A percentile compares a stretch with the other conserved stretches of the same genome.
Evolutionary conservation across 2,329 filamentous ascomycete genomes (phyloP).

Genomic region (Malbranchea zuffiana): DNA sequence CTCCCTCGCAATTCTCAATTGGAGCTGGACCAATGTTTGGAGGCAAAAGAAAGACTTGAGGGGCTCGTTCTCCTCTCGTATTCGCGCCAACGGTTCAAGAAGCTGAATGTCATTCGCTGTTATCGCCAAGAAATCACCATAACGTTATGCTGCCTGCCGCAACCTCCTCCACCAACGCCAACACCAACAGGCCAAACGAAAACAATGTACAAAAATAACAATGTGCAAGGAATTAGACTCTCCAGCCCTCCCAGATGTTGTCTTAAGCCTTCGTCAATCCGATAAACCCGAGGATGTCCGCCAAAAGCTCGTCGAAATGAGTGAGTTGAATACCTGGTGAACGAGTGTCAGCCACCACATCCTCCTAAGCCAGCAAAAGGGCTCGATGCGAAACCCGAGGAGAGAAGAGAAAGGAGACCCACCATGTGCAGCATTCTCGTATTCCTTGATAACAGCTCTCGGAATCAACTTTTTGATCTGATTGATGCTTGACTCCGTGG

Average conservation of each 20-base stretch:
- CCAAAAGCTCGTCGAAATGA: conserved; percentile 2
- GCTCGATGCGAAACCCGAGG: no score
- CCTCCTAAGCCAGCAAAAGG: no score
- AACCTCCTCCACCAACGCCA: neutral
- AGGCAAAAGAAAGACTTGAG: no score
- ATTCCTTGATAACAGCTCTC: conserved; percentile 20
- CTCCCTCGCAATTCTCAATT: no score
- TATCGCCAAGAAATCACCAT: conserved; percentile 7
- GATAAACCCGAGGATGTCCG: conserved; percentile 4
- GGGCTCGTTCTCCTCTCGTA: no score
- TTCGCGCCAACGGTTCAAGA: no score
- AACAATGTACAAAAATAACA: neutral
- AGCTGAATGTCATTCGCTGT: no score
- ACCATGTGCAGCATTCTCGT: conserved; percentile 22
- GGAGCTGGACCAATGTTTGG: no score
- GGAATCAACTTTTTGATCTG: conserved; percentile 19
- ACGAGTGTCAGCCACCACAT: neutral
- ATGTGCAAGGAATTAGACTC: neutral
- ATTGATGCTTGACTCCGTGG: conserved; percentile 17
- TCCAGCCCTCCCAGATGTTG: neutral
- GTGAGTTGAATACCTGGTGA: conserved; percentile 3
- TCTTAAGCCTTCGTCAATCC: neutral
- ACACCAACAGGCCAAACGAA: neutral
- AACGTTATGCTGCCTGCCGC: conserved; percentile 8
- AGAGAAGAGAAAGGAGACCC: neutral